These are phyloP conservation scores for Obba rivulosa DNA, from an alignment of 768 basidiomycete genomes.

Conservation along the genomic window DNA sequence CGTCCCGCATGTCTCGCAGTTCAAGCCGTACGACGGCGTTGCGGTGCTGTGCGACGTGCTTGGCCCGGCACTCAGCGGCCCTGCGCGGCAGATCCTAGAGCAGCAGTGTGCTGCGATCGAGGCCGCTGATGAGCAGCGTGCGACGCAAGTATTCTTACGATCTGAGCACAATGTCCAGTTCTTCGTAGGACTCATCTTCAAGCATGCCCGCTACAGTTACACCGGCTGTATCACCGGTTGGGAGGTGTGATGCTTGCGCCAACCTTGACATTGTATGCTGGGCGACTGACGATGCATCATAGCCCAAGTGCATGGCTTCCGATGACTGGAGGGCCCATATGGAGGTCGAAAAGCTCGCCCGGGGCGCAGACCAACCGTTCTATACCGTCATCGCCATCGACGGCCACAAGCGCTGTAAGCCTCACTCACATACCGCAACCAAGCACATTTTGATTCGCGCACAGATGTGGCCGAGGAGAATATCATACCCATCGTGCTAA, in stretches of 20 bases:
- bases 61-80: slow-evolving; percentile 5
- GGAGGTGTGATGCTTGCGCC: slow-evolving; percentile 18
- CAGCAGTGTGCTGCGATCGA: slow-evolving; percentile 3
- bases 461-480: slow-evolving; percentile 34
- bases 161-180: slow-evolving; percentile 8
- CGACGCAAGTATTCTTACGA: slow-evolving; percentile 5
- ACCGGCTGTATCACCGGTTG: slow-evolving; percentile 20
- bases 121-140: slow-evolving; percentile 9
- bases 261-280: background rate
- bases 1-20: slow-evolving; percentile 5
- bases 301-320: slow-evolving; percentile 32
- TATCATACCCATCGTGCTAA: slow-evolving; percentile 20
- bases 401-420: background rate
- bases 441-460: background rate
- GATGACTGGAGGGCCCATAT: slow-evolving; percentile 41
- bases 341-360: slow-evolving; percentile 33
- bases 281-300: slow-evolving; percentile 10
- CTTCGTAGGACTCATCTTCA: slow-evolving; percentile 22
- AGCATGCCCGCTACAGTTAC: slow-evolving; percentile 14
- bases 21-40: slow-evolving; percentile 17
- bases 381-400: slow-evolving; percentile 31
- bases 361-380: slow-evolving; percentile 45
- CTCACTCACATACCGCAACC: background rate
- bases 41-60: slow-evolving; percentile 18
- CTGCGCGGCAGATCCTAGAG: background rate